Percentiles rank a stretch among this genome's conserved stretches.
Conservation (phyloP, 2,329 filamentous ascomycete genomes). For the Fusarium continuum region DNA sequence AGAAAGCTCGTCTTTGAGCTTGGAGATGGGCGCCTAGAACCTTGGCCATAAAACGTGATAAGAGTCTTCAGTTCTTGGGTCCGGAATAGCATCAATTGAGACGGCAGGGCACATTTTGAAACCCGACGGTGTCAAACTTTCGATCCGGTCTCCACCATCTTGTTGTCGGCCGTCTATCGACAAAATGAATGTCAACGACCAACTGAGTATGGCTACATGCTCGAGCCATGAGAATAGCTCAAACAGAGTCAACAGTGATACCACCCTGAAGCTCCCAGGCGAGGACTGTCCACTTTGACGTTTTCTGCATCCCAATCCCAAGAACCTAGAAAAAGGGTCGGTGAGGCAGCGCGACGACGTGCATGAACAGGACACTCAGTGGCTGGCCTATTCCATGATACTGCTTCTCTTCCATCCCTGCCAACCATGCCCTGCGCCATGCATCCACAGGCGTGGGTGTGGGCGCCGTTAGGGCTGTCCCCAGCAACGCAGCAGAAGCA, state of each 20-base stretch:
- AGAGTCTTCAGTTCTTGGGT: not conserved
- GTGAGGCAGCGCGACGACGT: constrained; percentile 46
- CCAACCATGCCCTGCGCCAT: constrained; percentile 36
- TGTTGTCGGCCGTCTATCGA: not conserved
- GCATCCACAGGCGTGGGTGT: constrained; percentile 39
- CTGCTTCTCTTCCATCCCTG: constrained; percentile 31
- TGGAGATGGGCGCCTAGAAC: not conserved
- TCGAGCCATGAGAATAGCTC: not conserved
- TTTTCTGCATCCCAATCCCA: constrained; percentile 30
- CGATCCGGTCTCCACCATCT: constrained; percentile 2
- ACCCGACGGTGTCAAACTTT: constrained; percentile 2
- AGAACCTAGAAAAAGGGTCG: constrained; percentile 42
- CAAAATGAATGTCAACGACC: constrained; percentile 6
- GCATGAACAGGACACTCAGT: constrained; percentile 48
- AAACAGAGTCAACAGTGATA: constrained; percentile 18
- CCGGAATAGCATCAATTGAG: constrained; percentile 19
- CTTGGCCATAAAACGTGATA: not conserved
- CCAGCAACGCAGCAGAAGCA: constrained; percentile 27
- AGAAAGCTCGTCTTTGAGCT: not conserved
- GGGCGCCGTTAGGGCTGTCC: constrained; percentile 42
- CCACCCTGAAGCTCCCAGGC: constrained; percentile 14
- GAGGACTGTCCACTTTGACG: constrained; percentile 32
- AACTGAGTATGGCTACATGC: not conserved
- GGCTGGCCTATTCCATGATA: constrained; percentile 41
- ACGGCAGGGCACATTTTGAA: not conserved